Conservation (phyloP, 805 yeast genomes). For the Starmerella bombi region DNA sequence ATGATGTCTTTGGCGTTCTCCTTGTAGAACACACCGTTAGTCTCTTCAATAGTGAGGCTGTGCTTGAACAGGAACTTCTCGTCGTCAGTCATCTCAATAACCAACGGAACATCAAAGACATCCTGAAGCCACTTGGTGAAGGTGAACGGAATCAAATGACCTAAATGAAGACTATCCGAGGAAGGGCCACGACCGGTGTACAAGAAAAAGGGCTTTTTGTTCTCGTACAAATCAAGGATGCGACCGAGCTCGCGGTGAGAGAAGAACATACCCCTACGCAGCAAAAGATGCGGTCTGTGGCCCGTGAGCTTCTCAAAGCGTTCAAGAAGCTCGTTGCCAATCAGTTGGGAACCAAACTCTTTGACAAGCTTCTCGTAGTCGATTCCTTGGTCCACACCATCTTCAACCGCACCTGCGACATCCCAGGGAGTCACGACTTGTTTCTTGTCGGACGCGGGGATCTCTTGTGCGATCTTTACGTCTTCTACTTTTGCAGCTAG, state of each 20-base stretch:
- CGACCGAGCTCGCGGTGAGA: constrained; percentile 55
- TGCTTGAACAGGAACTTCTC: constrained; percentile 93
- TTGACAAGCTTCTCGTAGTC: constrained; percentile 80
- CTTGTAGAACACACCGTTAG: constrained; percentile 51
- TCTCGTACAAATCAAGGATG: constrained; percentile 81
- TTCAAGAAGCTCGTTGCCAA: constrained; percentile 54
- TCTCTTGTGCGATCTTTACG: constrained; percentile 8
- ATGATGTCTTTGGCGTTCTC: constrained; percentile 88
- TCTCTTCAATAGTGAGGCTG: constrained; percentile 77
- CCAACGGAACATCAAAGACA: constrained; percentile 90
- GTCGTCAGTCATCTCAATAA: constrained; percentile 88
- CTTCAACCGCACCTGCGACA: constrained; percentile 95
- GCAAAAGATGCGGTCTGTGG: constrained; percentile 74
- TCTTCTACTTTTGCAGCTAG: constrained; percentile 18
- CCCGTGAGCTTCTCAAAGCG: constrained; percentile 80
- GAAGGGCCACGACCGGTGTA: constrained; percentile 98
- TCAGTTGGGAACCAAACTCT: constrained; percentile 73
- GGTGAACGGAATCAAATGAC: constrained; percentile 89
- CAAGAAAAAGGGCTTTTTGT: constrained; percentile 86
- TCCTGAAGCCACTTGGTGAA: constrained; percentile 98
- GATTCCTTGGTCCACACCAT: constrained; percentile 79
- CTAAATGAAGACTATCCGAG: constrained; percentile 86
- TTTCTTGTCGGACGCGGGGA: constrained; percentile 7
- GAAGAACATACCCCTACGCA: constrained; percentile 84
- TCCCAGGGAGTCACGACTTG: constrained; percentile 93